phyloP scores from a whole-genome alignment of 805 yeast genomes.

The Maudiozyma serrabonitensis region DNA sequence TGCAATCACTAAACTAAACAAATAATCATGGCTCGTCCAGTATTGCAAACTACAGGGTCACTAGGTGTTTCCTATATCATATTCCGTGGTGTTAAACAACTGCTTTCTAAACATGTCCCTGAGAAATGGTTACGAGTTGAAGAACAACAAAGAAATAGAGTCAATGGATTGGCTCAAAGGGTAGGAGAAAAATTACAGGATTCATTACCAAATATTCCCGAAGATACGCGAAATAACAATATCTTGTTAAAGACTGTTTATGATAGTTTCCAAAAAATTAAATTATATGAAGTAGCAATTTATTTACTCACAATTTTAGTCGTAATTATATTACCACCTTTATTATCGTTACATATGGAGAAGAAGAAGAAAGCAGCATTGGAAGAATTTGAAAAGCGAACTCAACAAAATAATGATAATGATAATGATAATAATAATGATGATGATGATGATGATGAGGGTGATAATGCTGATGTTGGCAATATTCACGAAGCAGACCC shows the following conservation, averaged over 20 bases:
- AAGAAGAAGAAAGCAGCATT: neutral
- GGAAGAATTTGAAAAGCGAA: neutral
- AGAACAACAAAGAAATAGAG: neutral
- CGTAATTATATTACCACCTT: neutral
- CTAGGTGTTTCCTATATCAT: constrained; percentile 12
- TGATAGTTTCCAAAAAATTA: neutral
- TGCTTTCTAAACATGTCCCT: constrained; percentile 7
- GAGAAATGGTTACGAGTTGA: constrained; percentile 7
- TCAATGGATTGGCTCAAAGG: neutral
- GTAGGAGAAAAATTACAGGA: neutral
- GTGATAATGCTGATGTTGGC: no score
- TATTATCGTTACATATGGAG: neutral
- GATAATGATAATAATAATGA: neutral
- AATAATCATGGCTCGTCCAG: constrained; percentile 9
- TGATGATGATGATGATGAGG: neutral
- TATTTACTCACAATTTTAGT: neutral
- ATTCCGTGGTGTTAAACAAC: constrained; percentile 8
- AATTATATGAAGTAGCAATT: neutral
- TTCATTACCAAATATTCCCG: neutral
- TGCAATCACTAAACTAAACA: neutral
- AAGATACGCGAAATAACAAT: neutral
- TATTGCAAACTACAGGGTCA: constrained; percentile 9
- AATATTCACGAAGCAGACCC: neutral
- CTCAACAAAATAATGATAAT: neutral
- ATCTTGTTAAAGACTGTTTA: neutral